phyloP scores from a whole-genome alignment of 306 rosid species.

The Begonia fuchsioides region DNA sequence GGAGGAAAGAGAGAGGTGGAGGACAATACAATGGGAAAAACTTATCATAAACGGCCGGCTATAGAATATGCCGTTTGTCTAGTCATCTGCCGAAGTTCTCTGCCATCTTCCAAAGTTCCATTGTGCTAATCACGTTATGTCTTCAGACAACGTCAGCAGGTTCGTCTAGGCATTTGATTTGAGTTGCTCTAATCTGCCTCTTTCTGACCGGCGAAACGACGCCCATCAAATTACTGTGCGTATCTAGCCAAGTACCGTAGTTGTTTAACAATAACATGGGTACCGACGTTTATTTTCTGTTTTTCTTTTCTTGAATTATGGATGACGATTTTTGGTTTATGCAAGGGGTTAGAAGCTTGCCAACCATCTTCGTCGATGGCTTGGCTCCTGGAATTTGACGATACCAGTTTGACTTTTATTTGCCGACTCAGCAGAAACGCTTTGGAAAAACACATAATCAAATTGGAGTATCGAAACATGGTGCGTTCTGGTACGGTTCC shows the following conservation, averaged over 20 bases:
- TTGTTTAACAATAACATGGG: too few relatives aligned
- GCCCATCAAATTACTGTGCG: too few relatives aligned
- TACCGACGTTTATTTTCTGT: too few relatives aligned
- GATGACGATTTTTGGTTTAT: constrained; percentile 29
- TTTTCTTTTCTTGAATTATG: constrained; percentile 3
- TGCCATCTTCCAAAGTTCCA: neutral
- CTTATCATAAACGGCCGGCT: neutral
- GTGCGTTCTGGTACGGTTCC: constrained; percentile 39
- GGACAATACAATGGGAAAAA: neutral
- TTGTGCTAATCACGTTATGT: neutral
- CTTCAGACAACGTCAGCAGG: neutral
- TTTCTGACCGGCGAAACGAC: too few relatives aligned
- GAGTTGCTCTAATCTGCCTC: too few relatives aligned
- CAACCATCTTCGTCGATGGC: too few relatives aligned
- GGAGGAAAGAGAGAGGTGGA: neutral
- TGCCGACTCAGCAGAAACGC: constrained; percentile 63
- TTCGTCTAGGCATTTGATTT: too few relatives aligned
- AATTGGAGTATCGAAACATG: constrained; percentile 27
- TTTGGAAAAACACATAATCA: constrained; percentile 47
- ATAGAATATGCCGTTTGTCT: neutral
- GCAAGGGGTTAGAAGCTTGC: too few relatives aligned
- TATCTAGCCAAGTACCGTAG: too few relatives aligned
- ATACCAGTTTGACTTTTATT: constrained; percentile 31
- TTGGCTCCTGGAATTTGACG: constrained; percentile 28
- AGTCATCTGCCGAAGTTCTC: neutral